Evolutionary conservation across 345 rosid species (phyloP), one percentile per base, ranked within the genome.

Genomic region (Punica granatum): DNA sequence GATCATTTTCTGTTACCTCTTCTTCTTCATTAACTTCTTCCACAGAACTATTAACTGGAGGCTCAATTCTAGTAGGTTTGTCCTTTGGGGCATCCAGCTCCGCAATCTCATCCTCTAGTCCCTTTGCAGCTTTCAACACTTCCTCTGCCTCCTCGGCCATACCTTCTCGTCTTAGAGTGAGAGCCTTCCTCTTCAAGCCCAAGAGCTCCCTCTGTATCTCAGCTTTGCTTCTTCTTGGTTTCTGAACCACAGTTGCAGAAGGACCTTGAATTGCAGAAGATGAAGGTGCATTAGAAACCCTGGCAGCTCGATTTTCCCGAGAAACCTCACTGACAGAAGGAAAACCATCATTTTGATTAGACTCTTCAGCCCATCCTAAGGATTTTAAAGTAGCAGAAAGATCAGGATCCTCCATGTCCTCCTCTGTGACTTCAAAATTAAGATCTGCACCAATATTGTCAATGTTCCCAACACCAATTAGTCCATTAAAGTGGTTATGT

Each of bases 161-260:
- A 54, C 97, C 97, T 60, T 84, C 88, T 36, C 90, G 91, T 73
- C 98, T 77, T 78, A 92, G 65, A 62, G 85, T 56, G 76, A 90
- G 78, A 67, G 97, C 92, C 76, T 85, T 92, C 74, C 95, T 88
- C 77, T 92, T 90, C 67, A 90, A 69, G 70, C 82, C 88, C 75
- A 92, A 77, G 63, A 92, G 85, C 72, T 90, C 97, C 80, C 97
- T 76, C 81, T 92, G 98, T 41, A 87, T 72, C 70, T 87, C 98
- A 72, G 81, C 83, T 76, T 85, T 88, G 76, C 83, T 88, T 80
- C 79, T 87, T 74, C 75, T 78, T 36, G 83, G 73, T 63, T 63
- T 69, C 62, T 65, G 70, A 18, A 60, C 60, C 25, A 72, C 73
- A 26, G 69, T 33, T 64, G 37, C 74, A 42, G 68, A 72, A 51